Evolutionary conservation across 2,329 filamentous ascomycete genomes (phyloP).

Genomic region (Ceratocystis cacaofunesta): DNA sequence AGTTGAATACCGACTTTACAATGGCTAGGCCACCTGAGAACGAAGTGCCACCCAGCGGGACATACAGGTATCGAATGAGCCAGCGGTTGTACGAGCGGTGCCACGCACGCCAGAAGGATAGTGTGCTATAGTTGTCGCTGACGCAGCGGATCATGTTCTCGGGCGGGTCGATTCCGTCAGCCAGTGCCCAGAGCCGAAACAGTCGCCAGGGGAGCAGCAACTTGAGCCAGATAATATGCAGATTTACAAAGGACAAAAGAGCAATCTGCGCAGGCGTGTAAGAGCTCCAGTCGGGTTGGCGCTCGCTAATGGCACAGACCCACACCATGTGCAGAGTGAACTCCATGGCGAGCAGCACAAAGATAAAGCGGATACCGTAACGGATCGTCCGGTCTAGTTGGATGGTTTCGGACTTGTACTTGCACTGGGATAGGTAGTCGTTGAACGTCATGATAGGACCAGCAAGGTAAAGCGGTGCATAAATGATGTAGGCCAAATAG

Average conservation of each 20-base stretch:
- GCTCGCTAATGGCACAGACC: slow-evolving; percentile 78
- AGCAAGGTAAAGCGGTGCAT: slow-evolving; percentile 81
- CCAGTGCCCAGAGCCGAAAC: slow-evolving; percentile 87
- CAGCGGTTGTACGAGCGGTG: slow-evolving; percentile 91
- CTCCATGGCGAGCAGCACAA: slow-evolving; percentile 79
- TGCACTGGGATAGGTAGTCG: slow-evolving; percentile 81
- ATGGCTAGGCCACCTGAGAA: slow-evolving; percentile 32
- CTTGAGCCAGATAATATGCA: slow-evolving; percentile 96
- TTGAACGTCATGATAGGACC: slow-evolving; percentile 96
- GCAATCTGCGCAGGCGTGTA: slow-evolving; percentile 81
- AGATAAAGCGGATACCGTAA: slow-evolving; percentile 68
- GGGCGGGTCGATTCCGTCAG: slow-evolving; percentile 84
- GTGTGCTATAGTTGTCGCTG: slow-evolving; percentile 80
- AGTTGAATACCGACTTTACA: slow-evolving; percentile 54
- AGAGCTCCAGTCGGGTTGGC: slow-evolving; percentile 59
- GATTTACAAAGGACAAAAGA: slow-evolving; percentile 87
- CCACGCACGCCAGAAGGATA: slow-evolving; percentile 93
- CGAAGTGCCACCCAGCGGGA: slow-evolving; percentile 66
- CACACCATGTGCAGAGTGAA: slow-evolving; percentile 84
- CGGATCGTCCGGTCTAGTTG: slow-evolving; percentile 55
- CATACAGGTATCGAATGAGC: slow-evolving; percentile 84
- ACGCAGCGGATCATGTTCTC: slow-evolving; percentile 98
- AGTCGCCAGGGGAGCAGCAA: slow-evolving; percentile 94
- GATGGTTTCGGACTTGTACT: slow-evolving; percentile 58
- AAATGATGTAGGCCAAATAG: slow-evolving; percentile 78